These are phyloP conservation scores for Phanerodontia chrysosporium DNA, from an alignment of 768 basidiomycete species.

Conservation along the genomic window DNA sequence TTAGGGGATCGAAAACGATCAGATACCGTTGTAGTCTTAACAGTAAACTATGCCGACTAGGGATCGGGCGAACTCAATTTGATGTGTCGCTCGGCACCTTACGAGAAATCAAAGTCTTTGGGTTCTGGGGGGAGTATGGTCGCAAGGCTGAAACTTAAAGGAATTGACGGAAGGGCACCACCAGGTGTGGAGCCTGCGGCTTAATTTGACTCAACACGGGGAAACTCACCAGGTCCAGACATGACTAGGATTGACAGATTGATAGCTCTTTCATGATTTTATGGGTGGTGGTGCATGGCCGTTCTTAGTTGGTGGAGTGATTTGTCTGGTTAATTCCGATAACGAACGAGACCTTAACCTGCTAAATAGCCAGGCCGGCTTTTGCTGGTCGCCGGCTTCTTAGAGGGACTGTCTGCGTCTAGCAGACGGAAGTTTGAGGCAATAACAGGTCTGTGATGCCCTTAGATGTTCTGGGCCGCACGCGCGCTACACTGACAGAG, in stretches of 20 bases:
- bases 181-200: conserved; percentile 77
- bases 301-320: conserved; percentile 90
- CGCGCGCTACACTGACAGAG: no score
- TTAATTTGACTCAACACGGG: conserved; percentile 84
- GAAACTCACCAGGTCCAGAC: conserved; percentile 80
- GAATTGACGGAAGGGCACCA: conserved; percentile 84
- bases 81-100: no score
- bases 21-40: no score
- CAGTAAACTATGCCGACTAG: no score
- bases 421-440: no score
- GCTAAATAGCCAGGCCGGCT: conserved; percentile 81
- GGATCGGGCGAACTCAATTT: no score
- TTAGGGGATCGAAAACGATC: no score
- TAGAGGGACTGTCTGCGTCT: no score
- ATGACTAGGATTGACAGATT: conserved; percentile 76
- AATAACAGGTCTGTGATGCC: no score
- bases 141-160: conserved; percentile 77
- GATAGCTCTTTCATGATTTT: conserved; percentile 83
- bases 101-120: conserved; percentile 88
- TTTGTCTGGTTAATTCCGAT: conserved; percentile 97
- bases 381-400: conserved; percentile 75
- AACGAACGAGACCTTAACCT: conserved; percentile 92
- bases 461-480: no score
- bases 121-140: conserved; percentile 80
- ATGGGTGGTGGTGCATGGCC: conserved; percentile 88